These are phyloP conservation scores for Mrakiaceae sp. DNA, from an alignment of 1,284 basidiomycete genomes.

Conservation along the genomic window DNA sequence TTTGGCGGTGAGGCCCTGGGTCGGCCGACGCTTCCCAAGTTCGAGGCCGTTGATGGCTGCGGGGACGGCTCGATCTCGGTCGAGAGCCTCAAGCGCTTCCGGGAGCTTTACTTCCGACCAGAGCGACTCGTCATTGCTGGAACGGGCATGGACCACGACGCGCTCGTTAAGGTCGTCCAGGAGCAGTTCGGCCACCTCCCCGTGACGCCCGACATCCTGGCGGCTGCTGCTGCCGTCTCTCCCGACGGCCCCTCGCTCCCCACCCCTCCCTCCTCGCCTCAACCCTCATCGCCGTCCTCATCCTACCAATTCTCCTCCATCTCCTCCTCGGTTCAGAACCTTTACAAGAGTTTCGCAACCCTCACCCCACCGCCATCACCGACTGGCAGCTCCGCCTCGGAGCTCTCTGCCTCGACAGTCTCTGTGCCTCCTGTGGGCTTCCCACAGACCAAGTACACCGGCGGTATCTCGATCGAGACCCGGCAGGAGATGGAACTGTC, in stretches of 20 bases:
- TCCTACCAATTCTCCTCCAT: neutral
- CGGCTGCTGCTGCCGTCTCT: neutral
- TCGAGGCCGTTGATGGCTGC: conserved; percentile 1
- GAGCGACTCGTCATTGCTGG: conserved; percentile 36
- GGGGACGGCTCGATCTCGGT: neutral
- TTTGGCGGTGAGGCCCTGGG: conserved; percentile 36
- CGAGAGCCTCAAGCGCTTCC: conserved; percentile 1
- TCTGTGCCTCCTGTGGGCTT: neutral
- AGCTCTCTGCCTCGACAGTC: neutral
- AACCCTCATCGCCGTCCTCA: conserved; percentile 11
- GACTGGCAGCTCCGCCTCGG: neutral
- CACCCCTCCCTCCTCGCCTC: conserved; percentile 22
- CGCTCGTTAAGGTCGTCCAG: conserved; percentile 31
- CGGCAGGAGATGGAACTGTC: conserved; percentile 64
- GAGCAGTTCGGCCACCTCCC: conserved; percentile 30
- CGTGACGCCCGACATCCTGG: neutral
- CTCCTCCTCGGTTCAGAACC: conserved; percentile 2
- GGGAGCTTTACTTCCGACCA: conserved; percentile 12
- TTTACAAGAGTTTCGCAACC: conserved; percentile 8
- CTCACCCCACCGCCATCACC: neutral
- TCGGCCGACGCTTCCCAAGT: conserved; percentile 24
- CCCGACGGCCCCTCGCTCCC: neutral
- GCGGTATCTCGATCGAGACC: conserved; percentile 65
- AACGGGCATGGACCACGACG: conserved; percentile 35
- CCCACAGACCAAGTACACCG: conserved; percentile 61